phyloP scores from a whole-genome alignment of 2,329 filamentous ascomycete genomes.

The Claviceps sp. region DNA sequence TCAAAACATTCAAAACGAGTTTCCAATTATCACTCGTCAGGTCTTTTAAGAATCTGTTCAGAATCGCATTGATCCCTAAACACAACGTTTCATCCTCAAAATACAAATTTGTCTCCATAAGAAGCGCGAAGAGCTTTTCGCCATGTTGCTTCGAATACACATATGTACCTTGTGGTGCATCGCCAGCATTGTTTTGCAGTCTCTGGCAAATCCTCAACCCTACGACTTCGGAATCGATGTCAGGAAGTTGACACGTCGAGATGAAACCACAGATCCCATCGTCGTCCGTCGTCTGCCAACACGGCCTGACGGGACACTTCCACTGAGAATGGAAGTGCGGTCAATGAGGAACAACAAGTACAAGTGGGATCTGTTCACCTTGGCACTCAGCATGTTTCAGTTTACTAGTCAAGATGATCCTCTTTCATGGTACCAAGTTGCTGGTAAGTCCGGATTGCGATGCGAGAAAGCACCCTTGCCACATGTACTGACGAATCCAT shows the following conservation, averaged over 20 bases:
- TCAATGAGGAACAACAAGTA: constrained; percentile 50
- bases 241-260: constrained; percentile 25
- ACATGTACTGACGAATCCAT: not conserved
- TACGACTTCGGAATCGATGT: constrained; percentile 41
- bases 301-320: constrained; percentile 25
- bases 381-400: constrained; percentile 62
- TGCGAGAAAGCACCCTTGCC: not conserved
- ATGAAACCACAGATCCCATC: constrained; percentile 21
- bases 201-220: constrained; percentile 6
- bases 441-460: constrained; percentile 38
- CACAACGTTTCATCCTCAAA: not conserved
- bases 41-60: not conserved
- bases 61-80: not conserved
- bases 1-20: not conserved
- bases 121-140: not conserved
- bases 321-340: constrained; percentile 51
- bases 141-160: constrained; percentile 2
- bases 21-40: not conserved
- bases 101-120: too few relatives aligned
- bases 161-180: not conserved
- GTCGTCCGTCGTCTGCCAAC: constrained; percentile 30
- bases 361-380: constrained; percentile 63
- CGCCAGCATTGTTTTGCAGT: constrained; percentile 2
- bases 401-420: constrained; percentile 46
- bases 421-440: constrained; percentile 66